phyloP scores from a whole-genome alignment of 345 rosid genomes.

The Hibiscus trionum region DNA sequence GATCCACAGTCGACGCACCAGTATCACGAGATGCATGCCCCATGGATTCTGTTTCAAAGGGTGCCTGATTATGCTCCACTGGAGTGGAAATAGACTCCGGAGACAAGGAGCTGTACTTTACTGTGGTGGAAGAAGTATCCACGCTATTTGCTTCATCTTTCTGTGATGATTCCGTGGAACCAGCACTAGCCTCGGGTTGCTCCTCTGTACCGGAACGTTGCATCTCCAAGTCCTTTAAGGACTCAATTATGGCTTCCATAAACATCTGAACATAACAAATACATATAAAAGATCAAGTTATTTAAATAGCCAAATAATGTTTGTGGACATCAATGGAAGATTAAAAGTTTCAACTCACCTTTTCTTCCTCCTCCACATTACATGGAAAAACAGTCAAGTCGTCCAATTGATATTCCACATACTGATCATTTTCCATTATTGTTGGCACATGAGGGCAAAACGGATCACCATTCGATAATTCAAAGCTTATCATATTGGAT shows the following conservation, averaged over 20 bases:
- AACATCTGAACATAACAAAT: slow-evolving; percentile 52
- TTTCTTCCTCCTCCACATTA: slow-evolving; percentile 73
- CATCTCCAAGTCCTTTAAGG: slow-evolving; percentile 53
- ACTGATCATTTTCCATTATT: slow-evolving; percentile 55
- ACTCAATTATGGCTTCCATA: slow-evolving; percentile 70
- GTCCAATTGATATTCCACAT: slow-evolving; percentile 71
- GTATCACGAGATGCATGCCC: slow-evolving; percentile 23
- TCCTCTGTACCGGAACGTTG: slow-evolving; percentile 22
- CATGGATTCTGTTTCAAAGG: slow-evolving; percentile 27
- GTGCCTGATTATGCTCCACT: slow-evolving; percentile 16
- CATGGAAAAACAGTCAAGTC: slow-evolving; percentile 70
- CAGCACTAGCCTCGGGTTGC: slow-evolving; percentile 20
- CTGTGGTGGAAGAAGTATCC: slow-evolving; percentile 21
- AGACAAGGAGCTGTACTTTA: slow-evolving; percentile 23
- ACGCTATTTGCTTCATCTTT: slow-evolving; percentile 16
- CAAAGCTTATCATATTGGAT: slow-evolving; percentile 78
- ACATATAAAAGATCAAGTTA: neutral
- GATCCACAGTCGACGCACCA: slow-evolving; percentile 18
- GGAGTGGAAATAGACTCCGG: slow-evolving; percentile 33
- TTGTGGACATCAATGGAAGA: neutral
- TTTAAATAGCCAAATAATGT: neutral
- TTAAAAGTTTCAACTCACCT: slow-evolving; percentile 35
- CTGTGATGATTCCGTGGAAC: slow-evolving; percentile 22
- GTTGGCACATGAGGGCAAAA: slow-evolving; percentile 50
- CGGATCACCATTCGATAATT: slow-evolving; percentile 56